Evolutionary conservation across 768 basidiomycete genomes (phyloP).

Genomic region (Coprinopsis marcescibilis): DNA sequence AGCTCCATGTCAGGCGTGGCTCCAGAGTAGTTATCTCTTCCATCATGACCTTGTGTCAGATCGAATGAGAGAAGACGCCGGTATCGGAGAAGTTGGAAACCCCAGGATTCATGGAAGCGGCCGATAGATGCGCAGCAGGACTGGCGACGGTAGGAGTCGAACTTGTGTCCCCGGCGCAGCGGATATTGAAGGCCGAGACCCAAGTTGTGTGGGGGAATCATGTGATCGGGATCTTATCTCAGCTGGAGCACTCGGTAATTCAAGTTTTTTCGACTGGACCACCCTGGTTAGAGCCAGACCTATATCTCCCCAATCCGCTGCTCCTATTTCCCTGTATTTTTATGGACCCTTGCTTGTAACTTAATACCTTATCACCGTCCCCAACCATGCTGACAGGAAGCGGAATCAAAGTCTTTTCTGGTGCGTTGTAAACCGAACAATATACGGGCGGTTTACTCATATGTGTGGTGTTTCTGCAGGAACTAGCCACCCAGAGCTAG

Average conservation of each 20-base stretch:
- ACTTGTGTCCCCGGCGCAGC: no score
- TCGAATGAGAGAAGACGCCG: neutral
- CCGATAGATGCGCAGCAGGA: neutral
- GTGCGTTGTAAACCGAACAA: conserved; percentile 22
- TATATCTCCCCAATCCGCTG: conserved; percentile 4
- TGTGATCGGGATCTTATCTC: neutral
- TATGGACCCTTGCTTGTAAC: conserved; percentile 14
- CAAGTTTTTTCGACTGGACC: neutral
- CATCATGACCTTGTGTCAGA: no score
- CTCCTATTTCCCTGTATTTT: conserved; percentile 12
- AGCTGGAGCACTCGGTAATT: neutral
- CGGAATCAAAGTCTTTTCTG: conserved; percentile 54
- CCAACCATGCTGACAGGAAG: conserved; percentile 46
- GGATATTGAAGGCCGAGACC: no score
- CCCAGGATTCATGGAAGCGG: neutral
- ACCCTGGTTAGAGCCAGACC: neutral
- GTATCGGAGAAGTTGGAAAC: neutral
- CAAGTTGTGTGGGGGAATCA: neutral
- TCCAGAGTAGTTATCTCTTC: no score
- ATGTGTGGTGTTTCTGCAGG: conserved; percentile 38
- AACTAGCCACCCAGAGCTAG: conserved; percentile 92
- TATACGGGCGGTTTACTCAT: conserved; percentile 7
- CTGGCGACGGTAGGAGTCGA: no score
- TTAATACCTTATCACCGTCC: neutral
- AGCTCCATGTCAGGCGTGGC: neutral